Evolutionary conservation across 2,329 filamentous ascomycete species (phyloP).

Genomic region (Penicillium sp.): DNA sequence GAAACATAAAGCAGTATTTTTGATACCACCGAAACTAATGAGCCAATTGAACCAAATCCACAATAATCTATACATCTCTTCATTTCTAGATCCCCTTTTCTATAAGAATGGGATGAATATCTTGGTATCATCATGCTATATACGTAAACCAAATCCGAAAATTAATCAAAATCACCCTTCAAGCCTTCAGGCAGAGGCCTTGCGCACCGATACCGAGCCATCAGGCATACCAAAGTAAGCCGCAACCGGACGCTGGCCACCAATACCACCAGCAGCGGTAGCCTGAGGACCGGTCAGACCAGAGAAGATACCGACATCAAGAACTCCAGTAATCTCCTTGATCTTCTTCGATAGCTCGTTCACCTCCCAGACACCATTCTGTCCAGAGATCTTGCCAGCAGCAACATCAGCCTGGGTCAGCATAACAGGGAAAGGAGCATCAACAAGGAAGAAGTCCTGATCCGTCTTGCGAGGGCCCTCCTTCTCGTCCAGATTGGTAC

Average conservation of each 20-base stretch:
- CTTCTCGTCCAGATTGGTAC: constrained; percentile 72
- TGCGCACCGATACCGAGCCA: constrained; percentile 62
- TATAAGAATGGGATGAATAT: constrained; percentile 5
- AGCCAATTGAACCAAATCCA: constrained; percentile 8
- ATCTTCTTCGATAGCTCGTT: constrained; percentile 70
- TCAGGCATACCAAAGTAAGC: constrained; percentile 93
- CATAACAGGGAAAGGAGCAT: constrained; percentile 81
- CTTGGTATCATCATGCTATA: constrained; percentile 25
- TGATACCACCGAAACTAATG: constrained; percentile 17
- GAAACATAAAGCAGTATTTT: constrained; percentile 11
- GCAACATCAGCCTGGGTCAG: constrained; percentile 61
- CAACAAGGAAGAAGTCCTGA: constrained; percentile 85
- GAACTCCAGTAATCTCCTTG: constrained; percentile 79
- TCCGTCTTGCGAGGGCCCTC: constrained; percentile 82
- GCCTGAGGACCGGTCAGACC: constrained; percentile 75
- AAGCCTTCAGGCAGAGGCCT: constrained; percentile 30
- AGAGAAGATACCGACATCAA: constrained; percentile 89
- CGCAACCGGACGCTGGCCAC: constrained; percentile 86
- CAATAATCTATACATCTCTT: constrained; percentile 4
- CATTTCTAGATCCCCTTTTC: constrained; percentile 3
- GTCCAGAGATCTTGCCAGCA: constrained; percentile 52
- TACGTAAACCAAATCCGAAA: not conserved
- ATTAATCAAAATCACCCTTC: not conserved
- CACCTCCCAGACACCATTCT: constrained; percentile 76
- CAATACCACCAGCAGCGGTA: constrained; percentile 59